Base-by-base conservation (phyloP, 2,329 filamentous ascomycete species). In the Exophiala spinifera region DNA sequence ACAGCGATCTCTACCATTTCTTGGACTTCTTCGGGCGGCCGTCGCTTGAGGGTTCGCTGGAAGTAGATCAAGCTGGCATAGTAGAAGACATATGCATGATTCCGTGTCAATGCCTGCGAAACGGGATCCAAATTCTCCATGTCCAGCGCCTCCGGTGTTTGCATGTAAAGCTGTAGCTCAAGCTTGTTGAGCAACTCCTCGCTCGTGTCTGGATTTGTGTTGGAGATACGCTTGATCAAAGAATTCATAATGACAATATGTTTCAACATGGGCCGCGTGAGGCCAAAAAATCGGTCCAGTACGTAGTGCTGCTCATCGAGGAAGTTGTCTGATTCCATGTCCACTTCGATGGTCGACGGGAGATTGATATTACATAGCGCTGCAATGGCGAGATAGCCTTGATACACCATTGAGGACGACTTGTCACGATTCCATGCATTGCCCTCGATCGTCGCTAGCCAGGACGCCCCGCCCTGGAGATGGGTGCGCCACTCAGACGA, bases 61-160 rank as follows among this genome's bases (percentile, higher is more conserved):
- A 70, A 71, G 37, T 67, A 69, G 7, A 71, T 64, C 3, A 72
- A 63, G 1, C 61, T 62, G 1, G 69, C 69, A 25, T 70, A 72
- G 59, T 72, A 72, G 51, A 71, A 72, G 3, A 67, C 66, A 48
- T 69, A 60, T 13, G 57, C 57, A 25, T 60, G 57, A 36, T 60
- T 55, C 3, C 52, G 46, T 11, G 57, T 67, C 6, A 67, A 46
- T 1, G 62, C 60, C 20, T 69, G 51, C 14, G 47, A 28, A 4
- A 51, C n/a, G 8, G 57, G 68, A 15, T 60, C 63, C n/a, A 63
- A 60, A 21, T 59, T 62, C 13, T 43, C 55, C 4, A 62, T 53
- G 15, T 58, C 60, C 2, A 55, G 56, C 10, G 43, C 59, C 17
- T 55, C 61, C 3, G 50, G 66, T 34, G 49, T 63, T 4, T 65